Evolutionary conservation across 306 rosid species (phyloP).

Genomic region (Coriaria nepalensis): DNA sequence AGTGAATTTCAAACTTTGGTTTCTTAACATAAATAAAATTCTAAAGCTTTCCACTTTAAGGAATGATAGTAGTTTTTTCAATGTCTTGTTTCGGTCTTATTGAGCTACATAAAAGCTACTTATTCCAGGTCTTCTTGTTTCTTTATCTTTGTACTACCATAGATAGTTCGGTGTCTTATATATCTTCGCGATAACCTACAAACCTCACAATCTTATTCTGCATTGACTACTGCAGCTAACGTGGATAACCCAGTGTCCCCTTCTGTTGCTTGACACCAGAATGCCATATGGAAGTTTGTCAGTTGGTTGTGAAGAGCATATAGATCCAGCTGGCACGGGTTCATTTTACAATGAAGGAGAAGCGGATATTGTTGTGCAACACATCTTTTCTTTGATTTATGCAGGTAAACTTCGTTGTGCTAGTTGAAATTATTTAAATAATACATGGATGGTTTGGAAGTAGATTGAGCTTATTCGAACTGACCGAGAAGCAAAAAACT

Average conservation of each 20-base stretch:
- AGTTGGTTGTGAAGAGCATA: slow-evolving; percentile 62
- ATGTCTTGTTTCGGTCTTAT: too few relatives aligned
- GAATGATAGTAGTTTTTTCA: too few relatives aligned
- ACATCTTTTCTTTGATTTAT: slow-evolving; percentile 52
- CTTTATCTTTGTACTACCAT: too few relatives aligned
- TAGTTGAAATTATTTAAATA: background rate
- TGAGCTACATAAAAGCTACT: too few relatives aligned
- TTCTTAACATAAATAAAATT: too few relatives aligned
- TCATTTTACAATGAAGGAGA: slow-evolving; percentile 75
- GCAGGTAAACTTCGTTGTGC: slow-evolving; percentile 31
- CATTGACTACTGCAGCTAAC: slow-evolving; percentile 37
- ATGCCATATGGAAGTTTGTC: slow-evolving; percentile 76
- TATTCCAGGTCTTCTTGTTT: too few relatives aligned
- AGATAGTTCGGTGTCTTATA: too few relatives aligned
- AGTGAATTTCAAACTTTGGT: too few relatives aligned
- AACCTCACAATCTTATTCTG: slow-evolving; percentile 7
- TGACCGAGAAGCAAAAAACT: too few relatives aligned
- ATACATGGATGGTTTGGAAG: background rate
- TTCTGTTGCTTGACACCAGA: slow-evolving; percentile 71
- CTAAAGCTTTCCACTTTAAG: too few relatives aligned
- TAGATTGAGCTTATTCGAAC: background rate
- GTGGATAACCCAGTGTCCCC: slow-evolving; percentile 81
- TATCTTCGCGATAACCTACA: background rate
- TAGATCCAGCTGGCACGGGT: slow-evolving; percentile 82
- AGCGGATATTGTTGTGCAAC: slow-evolving; percentile 70